Evolutionary conservation across 495 filamentous ascomycete genomes (phyloP).

Genomic region (Penicillium ucsense): DNA sequence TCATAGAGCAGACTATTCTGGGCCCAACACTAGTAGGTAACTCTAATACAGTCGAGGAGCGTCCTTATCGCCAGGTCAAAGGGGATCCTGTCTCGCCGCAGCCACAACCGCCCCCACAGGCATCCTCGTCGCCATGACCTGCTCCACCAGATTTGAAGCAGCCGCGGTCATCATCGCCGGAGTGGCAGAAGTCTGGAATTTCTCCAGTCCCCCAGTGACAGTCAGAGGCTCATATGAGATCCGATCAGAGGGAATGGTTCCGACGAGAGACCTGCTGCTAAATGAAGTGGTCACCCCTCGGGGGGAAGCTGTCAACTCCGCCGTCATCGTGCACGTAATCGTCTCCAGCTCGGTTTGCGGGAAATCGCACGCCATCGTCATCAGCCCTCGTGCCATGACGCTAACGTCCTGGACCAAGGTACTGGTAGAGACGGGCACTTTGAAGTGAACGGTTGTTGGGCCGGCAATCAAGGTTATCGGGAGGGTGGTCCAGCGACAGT

Average conservation of each 20-base stretch:
- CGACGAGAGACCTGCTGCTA: not conserved
- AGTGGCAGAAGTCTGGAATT: not conserved
- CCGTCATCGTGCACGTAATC: too few relatives aligned
- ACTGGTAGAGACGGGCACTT: not conserved
- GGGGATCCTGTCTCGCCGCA: not conserved
- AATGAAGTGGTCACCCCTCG: conserved; percentile 1
- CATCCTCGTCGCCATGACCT: conserved; percentile 10
- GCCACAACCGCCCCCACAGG: conserved; percentile 8
- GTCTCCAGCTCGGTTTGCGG: too few relatives aligned
- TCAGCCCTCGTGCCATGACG: not conserved
- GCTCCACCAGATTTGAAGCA: not conserved
- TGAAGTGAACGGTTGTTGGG: conserved; percentile 5
- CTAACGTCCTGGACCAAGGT: not conserved
- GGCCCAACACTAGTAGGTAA: too few relatives aligned
- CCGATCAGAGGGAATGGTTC: not conserved
- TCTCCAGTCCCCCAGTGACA: conserved; percentile 5
- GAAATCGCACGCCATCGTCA: too few relatives aligned
- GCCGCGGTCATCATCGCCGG: conserved; percentile 3
- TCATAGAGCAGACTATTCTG: too few relatives aligned
- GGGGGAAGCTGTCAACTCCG: not conserved
- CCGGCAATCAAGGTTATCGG: conserved; percentile 22
- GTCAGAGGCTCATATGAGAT: conserved; percentile 1
- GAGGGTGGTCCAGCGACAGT: conserved; percentile 8
- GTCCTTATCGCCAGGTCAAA: too few relatives aligned
- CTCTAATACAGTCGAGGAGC: too few relatives aligned